Evolutionary conservation across 768 basidiomycete genomes (phyloP), one percentile per base, ranked within the genome.

Genomic region (Lanmaoa rubissima): DNA sequence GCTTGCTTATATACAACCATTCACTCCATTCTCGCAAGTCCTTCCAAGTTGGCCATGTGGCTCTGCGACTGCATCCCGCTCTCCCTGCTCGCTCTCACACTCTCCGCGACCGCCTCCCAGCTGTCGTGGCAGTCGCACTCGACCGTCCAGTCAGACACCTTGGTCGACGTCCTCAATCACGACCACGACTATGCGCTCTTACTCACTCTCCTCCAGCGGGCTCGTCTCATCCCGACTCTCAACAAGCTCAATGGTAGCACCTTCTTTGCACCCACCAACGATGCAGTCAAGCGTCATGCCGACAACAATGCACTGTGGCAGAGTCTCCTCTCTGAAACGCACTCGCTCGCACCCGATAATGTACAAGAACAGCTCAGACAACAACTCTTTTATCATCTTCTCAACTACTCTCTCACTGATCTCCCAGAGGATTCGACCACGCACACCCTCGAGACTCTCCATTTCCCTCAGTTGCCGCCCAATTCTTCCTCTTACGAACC

Each of bases 181-280:
- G 92, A 95, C 65, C 75, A 84, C 2, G 87, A 96, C 72, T 95
- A 92, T 67, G 76, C 84, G 1, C 86, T 84, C 31, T 77, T 97
- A 17, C 74, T 98, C 17, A 68, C 68, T 21, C 82, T 98, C 14
- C 79, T 98, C 12, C 94, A 96, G 70, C 82, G 84, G 14, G 82
- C 96, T 4, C 86, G 86, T 57, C 86, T 98, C 60, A 86, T 99
- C 52, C 97, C 97, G 2, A 92, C 92, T 7, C 80, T 99, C 61
- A 97, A 96, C 71, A 84, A 78, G 61, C 85, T 99, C 61, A 86
- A 90, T 56, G 83, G 78, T 40, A 81, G 81, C 68, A 97, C 97
- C 28, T 71, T 99, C 46, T 98, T 98, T 66, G 97, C 97, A 2
- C 97, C 97, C 2, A 97, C 92, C 19, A 95, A 99, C 74, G 86